Percentiles rank a stretch among this genome's conserved stretches.
These are phyloP conservation scores for Botryosphaeria dothidea DNA, from an alignment of 2,329 filamentous ascomycete species.

Conservation along the genomic window DNA sequence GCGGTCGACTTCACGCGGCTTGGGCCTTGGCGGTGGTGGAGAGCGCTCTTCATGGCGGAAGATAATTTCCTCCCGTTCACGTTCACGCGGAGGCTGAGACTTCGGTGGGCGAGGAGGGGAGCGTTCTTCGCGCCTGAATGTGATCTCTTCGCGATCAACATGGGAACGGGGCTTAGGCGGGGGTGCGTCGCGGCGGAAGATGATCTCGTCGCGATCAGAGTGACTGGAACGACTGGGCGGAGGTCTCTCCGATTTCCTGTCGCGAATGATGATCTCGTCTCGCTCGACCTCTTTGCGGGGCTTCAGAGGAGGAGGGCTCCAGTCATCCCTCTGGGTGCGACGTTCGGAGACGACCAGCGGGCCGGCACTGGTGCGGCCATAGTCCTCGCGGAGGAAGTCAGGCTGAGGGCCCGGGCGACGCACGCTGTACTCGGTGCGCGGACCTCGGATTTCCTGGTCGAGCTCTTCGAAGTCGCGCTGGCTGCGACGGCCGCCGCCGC, in stretches of 20 bases:
- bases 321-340: constrained; percentile 35
- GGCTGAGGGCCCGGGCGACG: constrained; percentile 44
- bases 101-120: constrained; percentile 25
- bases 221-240: constrained; percentile 25
- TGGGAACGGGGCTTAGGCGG: constrained; percentile 29
- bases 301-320: constrained; percentile 34
- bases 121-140: constrained; percentile 17
- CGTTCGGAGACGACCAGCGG: constrained; percentile 48
- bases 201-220: constrained; percentile 39
- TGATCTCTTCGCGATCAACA: constrained; percentile 25
- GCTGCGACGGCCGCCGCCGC: constrained; percentile 38
- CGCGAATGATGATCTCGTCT: constrained; percentile 34
- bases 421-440: constrained; percentile 23
- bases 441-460: constrained; percentile 47
- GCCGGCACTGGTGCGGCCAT: constrained; percentile 46
- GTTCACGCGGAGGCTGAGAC: constrained; percentile 32
- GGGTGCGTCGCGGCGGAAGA: constrained; percentile 27
- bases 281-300: constrained; percentile 42
- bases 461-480: constrained; percentile 51
- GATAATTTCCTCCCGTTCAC: constrained; percentile 24
- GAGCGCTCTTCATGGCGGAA: constrained; percentile 18
- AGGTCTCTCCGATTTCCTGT: constrained; percentile 28
- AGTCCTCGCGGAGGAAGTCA: constrained; percentile 54
- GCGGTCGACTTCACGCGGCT: constrained; percentile 33
- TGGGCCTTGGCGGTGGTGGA: constrained; percentile 5